Evolutionary conservation across 352 stramenopile genomes (phyloP), one percentile per base, ranked within the genome.

Genomic region (Elongisporangium senticosum): DNA sequence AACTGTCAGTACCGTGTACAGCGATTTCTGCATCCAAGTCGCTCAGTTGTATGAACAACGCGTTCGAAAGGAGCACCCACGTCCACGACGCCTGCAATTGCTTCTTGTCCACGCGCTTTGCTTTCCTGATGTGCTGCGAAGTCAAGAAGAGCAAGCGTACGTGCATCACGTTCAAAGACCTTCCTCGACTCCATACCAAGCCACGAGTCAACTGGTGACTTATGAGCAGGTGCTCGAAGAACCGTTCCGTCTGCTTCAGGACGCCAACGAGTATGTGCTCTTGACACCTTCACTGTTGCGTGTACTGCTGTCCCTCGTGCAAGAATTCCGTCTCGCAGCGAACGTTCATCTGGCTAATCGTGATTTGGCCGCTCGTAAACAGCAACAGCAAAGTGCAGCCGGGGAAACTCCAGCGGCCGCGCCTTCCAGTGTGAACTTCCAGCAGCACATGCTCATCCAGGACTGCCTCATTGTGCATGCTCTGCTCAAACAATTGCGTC

Each of bases 401-500:
- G 22, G 22, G 28, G 33, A 22, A 17, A 47, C 14, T 19, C 55
- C 19, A 15, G 59, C 49, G 11, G 47, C 28, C 10, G 49, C 59
- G n/a, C 52, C 49, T 4, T 62, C 59, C 8, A 74, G 65, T 53
- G 51, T 65, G 5, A 82, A 61, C 56, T 63, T 83, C 5, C 68
- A 77, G 20, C 72, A 87, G 22, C 77, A 79, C 37, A 54, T 74
- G 21, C 64, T 86, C 2, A 58, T 89, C 3, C 76, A 87, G 54
- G 79, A 87, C 54, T 89, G 76, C 37, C 59, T 89, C 28, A 57
- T 87, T 24, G 57, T 72, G 3, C 79, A 89, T 49, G 69, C 61
- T 6, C 64, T 89, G 57, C 55, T 89, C 0, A 69, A 63, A 40
- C 64, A 73, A 7, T 55, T 84, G 51, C 5, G 56, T 24, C n/a